phyloP scores from a whole-genome alignment of 1,139 yeast species.

The Geotrichum citri-aurantii region DNA sequence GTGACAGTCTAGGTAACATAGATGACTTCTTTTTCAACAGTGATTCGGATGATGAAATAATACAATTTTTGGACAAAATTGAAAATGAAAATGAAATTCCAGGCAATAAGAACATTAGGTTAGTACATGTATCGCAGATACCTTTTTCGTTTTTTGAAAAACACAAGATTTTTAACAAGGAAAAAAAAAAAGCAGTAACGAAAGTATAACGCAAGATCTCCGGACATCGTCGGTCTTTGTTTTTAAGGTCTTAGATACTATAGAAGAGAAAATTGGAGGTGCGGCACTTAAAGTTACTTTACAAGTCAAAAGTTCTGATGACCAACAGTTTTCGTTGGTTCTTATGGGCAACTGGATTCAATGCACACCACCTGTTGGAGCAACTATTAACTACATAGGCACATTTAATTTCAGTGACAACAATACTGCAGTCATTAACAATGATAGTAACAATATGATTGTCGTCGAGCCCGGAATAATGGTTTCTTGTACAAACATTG shows the following conservation, averaged over 20 bases:
- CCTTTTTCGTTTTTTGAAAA: too few relatives aligned
- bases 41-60: neutral
- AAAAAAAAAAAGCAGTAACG: neutral
- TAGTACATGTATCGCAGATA: neutral
- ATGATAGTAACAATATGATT: conserved; percentile 46
- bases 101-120: neutral
- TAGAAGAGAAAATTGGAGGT: neutral
- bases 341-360: conserved; percentile 29
- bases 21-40: neutral
- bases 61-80: neutral
- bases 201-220: neutral
- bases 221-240: neutral
- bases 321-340: conserved; percentile 8
- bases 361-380: conserved; percentile 25
- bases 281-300: neutral
- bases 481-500: conserved; percentile 76
- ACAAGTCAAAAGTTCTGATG: neutral
- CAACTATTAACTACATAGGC: conserved; percentile 38
- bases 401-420: conserved; percentile 19
- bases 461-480: conserved; percentile 80
- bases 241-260: neutral
- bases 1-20: neutral
- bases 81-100: neutral
- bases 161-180: neutral
- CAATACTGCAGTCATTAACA: conserved; percentile 44